Conservation (phyloP, 768 basidiomycete genomes). For the Royoungia palumana region DNA sequence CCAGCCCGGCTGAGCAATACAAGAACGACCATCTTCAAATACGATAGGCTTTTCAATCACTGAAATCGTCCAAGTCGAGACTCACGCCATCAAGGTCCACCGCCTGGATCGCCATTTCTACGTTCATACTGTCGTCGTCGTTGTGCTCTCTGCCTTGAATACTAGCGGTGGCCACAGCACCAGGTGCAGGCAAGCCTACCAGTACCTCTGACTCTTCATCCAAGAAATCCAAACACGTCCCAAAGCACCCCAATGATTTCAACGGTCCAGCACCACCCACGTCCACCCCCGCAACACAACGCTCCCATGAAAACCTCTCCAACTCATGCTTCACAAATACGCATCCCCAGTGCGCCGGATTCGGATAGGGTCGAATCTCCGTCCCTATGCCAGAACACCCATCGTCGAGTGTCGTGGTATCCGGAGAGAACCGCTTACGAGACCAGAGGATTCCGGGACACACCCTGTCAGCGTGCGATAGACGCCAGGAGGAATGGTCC, state of each 20-base stretch:
- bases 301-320: constrained; percentile 66
- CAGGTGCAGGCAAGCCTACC: background rate
- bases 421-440: constrained; percentile 19
- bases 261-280: constrained; percentile 56
- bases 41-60: constrained; percentile 5
- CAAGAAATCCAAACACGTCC: constrained; percentile 62
- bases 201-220: constrained; percentile 13
- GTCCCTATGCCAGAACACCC: constrained; percentile 29
- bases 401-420: constrained; percentile 4
- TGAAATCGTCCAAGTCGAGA: constrained; percentile 28
- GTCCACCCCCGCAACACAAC: constrained; percentile 49
- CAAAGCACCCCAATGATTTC: constrained; percentile 63
- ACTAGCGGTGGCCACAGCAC: no score
- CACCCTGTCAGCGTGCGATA: constrained; percentile 29
- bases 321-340: constrained; percentile 58
- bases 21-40: no score
- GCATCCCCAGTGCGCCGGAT: constrained; percentile 30
- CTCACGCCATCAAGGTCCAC: constrained; percentile 16
- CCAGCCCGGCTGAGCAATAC: no score
- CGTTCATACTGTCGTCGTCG: constrained; percentile 11
- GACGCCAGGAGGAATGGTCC: no score
- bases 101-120: constrained; percentile 14
- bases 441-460: constrained; percentile 27
- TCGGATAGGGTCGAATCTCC: constrained; percentile 52
- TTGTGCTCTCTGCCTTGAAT: background rate